These are phyloP conservation scores for Pulveroboletus ridleyi DNA, from an alignment of 1,284 basidiomycete genomes.

Conservation along the genomic window DNA sequence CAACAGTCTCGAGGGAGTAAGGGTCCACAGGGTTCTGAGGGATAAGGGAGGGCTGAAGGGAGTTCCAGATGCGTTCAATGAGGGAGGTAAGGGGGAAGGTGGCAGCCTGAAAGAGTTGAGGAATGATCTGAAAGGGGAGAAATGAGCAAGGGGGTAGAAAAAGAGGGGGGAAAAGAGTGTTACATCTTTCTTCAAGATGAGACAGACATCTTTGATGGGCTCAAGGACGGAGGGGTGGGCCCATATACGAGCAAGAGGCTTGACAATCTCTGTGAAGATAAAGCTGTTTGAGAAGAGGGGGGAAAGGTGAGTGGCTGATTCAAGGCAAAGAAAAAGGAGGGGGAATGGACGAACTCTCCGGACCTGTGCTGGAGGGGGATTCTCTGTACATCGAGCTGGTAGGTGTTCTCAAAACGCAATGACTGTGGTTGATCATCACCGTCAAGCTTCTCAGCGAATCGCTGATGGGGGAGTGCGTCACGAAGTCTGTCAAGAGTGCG, in stretches of 20 bases:
- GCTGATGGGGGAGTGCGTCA: neutral
- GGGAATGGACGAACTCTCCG: neutral
- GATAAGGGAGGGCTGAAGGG: too few species aligned
- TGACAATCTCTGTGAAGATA: neutral
- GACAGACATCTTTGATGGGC: neutral
- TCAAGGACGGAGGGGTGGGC: neutral
- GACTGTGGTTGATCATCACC: neutral
- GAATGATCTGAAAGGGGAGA: neutral
- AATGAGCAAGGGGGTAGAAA: too few species aligned
- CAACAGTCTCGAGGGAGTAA: neutral
- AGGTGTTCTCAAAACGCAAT: constrained; percentile 8
- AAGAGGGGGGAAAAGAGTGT: too few species aligned
- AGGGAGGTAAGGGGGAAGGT: neutral
- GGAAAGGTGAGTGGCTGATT: too few species aligned
- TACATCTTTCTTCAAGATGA: too few species aligned
- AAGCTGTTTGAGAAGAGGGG: too few species aligned
- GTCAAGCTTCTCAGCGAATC: neutral
- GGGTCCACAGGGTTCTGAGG: neutral
- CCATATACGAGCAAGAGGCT: neutral
- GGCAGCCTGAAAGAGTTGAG: neutral
- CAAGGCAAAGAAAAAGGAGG: too few species aligned
- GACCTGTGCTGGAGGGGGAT: neutral
- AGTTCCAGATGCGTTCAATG: neutral
- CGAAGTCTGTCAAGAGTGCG: neutral
- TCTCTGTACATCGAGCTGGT: neutral